Percentiles rank a stretch among this genome's conserved stretches.
Evolutionary conservation across 1,284 basidiomycete species (phyloP).

Genomic region (Psilocybe mexicana): DNA sequence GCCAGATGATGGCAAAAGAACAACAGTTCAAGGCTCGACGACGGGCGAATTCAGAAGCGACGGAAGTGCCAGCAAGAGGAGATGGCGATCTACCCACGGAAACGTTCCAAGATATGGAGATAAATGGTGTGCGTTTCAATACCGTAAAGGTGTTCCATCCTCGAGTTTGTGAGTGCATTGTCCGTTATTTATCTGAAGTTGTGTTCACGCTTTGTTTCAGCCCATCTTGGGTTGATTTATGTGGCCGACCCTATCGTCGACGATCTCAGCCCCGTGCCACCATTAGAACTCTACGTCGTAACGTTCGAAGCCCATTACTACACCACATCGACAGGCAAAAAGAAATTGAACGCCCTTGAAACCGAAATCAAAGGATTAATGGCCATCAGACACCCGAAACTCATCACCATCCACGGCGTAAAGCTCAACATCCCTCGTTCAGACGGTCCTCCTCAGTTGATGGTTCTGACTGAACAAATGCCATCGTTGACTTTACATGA

Average conservation of each 20-base stretch:
- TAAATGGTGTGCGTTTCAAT: conserved; percentile 58
- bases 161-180: conserved; percentile 48
- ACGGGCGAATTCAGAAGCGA: conserved; percentile 66
- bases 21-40: conserved; percentile 55
- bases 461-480: conserved; percentile 65
- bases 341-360: conserved; percentile 70
- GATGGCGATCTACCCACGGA: conserved; percentile 49
- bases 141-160: conserved; percentile 73
- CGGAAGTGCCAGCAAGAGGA: conserved; percentile 50
- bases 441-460: conserved; percentile 50
- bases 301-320: conserved; percentile 71
- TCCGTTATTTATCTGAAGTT: neutral
- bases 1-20: conserved; percentile 53
- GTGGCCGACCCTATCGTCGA: conserved; percentile 73
- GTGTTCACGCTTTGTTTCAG: conserved; percentile 33
- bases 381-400: conserved; percentile 58
- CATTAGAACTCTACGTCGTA: conserved; percentile 66
- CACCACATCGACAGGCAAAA: conserved; percentile 60
- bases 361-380: conserved; percentile 63
- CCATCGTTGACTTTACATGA: conserved; percentile 65
- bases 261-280: conserved; percentile 51
- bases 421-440: conserved; percentile 56
- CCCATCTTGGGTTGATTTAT: conserved; percentile 63
- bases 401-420: conserved; percentile 62
- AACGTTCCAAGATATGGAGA: conserved; percentile 59